phyloP scores from a whole-genome alignment of 768 basidiomycete genomes.

The Roridomyces roridus region DNA sequence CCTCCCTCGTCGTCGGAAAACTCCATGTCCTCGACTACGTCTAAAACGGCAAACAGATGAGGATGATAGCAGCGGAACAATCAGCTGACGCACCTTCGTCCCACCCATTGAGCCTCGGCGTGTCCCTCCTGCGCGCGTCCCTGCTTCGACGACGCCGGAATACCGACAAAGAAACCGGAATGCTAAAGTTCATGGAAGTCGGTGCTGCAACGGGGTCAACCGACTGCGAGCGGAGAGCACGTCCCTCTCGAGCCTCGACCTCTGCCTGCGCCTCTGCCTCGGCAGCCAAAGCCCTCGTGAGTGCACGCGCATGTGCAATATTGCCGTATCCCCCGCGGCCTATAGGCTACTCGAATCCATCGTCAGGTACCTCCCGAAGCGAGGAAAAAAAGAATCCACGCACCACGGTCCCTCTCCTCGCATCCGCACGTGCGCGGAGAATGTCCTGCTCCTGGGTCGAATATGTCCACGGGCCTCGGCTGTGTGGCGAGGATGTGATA shows the following conservation, averaged over 20 bases:
- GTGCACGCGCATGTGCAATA: conserved; percentile 16
- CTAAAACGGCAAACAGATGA: too few species aligned
- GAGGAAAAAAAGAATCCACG: neutral
- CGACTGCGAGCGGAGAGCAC: conserved; percentile 22
- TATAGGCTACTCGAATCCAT: conserved; percentile 5
- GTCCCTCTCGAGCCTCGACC: too few species aligned
- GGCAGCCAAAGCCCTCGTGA: neutral
- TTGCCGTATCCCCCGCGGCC: conserved; percentile 23
- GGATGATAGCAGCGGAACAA: too few species aligned
- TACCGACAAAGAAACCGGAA: too few species aligned
- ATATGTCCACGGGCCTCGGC: conserved; percentile 28
- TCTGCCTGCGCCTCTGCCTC: too few species aligned
- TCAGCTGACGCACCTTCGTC: too few species aligned
- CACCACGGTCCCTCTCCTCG: conserved; percentile 14
- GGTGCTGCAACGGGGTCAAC: conserved; percentile 17
- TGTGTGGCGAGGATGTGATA: conserved; percentile 29
- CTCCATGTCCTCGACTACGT: too few species aligned
- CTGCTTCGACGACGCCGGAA: too few species aligned
- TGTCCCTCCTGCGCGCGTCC: too few species aligned
- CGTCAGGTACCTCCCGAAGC: neutral
- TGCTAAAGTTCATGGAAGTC: conserved; percentile 11
- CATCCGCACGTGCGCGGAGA: conserved; percentile 14
- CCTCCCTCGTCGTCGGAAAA: too few species aligned
- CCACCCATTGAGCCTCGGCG: too few species aligned
- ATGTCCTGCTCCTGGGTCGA: conserved; percentile 21